Percentiles rank a stretch among this genome's conserved stretches.
Evolutionary conservation across 208 protist species (phyloP).

Genomic region (Herpetomonas samuelpessoai): DNA sequence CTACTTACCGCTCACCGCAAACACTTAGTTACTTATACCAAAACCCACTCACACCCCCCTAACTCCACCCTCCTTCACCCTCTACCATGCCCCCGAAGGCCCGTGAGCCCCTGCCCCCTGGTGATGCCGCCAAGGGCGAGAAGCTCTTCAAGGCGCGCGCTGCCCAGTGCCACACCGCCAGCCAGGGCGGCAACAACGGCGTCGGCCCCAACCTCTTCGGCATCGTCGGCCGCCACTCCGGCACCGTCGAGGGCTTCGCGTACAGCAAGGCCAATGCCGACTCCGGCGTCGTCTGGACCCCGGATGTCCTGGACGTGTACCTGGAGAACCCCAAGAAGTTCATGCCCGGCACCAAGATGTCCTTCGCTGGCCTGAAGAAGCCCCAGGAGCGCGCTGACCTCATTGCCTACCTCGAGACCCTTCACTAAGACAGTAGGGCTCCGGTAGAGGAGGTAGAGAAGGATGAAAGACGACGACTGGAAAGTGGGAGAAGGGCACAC

Average conservation of each 20-base stretch:
- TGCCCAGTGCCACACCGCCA: constrained; percentile 93
- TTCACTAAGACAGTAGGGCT: too few species aligned
- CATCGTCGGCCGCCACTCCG: constrained; percentile 91
- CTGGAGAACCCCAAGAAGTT: constrained; percentile 98
- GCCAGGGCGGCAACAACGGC: constrained; percentile 88
- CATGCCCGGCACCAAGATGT: constrained; percentile 98
- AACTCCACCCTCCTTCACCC: constrained; percentile 4
- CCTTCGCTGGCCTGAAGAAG: constrained; percentile 95
- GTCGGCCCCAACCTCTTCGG: constrained; percentile 92
- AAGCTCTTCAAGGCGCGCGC: constrained; percentile 94
- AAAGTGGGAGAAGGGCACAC: too few species aligned
- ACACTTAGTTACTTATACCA: constrained; percentile 9
- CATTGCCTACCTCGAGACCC: constrained; percentile 92
- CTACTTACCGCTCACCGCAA: neutral
- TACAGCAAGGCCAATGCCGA: constrained; percentile 96
- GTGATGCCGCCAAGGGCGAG: constrained; percentile 80
- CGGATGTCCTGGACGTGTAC: constrained; percentile 94
- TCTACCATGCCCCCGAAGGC: constrained; percentile 68
- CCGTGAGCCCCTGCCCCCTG: constrained; percentile 61
- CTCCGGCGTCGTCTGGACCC: constrained; percentile 90
- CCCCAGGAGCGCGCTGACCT: constrained; percentile 93
- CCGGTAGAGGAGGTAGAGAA: too few species aligned
- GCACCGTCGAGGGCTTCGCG: constrained; percentile 88
- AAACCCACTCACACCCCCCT: constrained; percentile 2
- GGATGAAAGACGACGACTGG: too few species aligned